phyloP scores from a whole-genome alignment of 2,329 filamentous ascomycete genomes.

The Diaporthe australafricana region DNA sequence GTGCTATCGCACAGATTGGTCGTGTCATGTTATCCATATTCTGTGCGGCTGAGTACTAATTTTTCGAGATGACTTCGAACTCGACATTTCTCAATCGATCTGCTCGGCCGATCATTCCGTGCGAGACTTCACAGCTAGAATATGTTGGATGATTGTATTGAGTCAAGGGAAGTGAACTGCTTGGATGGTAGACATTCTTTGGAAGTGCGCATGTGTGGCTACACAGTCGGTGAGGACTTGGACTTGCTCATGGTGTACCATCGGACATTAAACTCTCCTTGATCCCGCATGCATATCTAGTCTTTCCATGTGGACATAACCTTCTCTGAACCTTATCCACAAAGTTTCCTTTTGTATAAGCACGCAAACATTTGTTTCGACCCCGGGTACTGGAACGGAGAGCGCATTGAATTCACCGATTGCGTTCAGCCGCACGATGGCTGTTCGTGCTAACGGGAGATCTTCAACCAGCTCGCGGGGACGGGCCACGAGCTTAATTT shows the following conservation, averaged over 20 bases:
- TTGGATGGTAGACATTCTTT: no score
- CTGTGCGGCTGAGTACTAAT: not conserved
- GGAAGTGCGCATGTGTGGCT: not conserved
- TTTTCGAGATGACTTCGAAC: not conserved
- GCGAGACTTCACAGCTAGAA: not conserved
- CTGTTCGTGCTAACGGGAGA: not conserved
- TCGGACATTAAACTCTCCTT: no score
- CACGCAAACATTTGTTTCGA: not conserved
- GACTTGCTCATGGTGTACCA: not conserved
- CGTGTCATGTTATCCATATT: not conserved
- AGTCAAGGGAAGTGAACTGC: not conserved
- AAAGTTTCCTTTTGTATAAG: not conserved
- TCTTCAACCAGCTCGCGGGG: not conserved
- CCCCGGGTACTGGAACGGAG: not conserved
- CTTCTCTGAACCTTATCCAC: not conserved
- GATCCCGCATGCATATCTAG: not conserved
- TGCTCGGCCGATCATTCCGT: not conserved
- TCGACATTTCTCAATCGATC: not conserved
- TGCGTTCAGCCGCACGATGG: not conserved
- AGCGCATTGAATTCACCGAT: not conserved
- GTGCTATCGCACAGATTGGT: not conserved
- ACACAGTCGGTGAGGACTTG: not conserved
- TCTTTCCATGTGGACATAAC: not conserved
- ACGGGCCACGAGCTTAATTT: constrained; percentile 8
- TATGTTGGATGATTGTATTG: no score